phyloP scores from a whole-genome alignment of 2,329 filamentous ascomycete species.

The Aspergillus oerlinghausenensis region DNA sequence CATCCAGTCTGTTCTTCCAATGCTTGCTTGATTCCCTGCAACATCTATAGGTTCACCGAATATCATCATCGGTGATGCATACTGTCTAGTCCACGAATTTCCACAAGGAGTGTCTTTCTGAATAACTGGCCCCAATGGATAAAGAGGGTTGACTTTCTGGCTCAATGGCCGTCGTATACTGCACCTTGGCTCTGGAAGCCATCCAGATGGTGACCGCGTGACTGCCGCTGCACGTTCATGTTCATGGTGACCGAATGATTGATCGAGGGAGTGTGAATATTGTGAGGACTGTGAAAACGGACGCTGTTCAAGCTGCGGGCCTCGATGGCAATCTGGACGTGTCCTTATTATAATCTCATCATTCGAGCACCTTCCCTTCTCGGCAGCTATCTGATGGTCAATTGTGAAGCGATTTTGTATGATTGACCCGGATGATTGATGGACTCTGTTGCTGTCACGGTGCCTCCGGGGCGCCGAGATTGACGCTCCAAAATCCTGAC shows the following conservation, averaged over 20 bases:
- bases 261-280: neutral
- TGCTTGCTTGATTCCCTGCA: neutral
- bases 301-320: neutral
- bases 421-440: neutral
- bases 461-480: neutral
- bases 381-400: conserved; percentile 24
- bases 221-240: neutral
- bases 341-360: neutral
- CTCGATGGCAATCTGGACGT: neutral
- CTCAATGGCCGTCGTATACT: conserved; percentile 6
- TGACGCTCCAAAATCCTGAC: neutral
- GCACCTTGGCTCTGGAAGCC: conserved; percentile 13
- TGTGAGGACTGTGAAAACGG: neutral
- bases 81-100: neutral
- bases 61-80: conserved; percentile 4
- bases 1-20: conserved; percentile 10
- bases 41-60: conserved; percentile 15
- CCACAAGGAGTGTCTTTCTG: neutral
- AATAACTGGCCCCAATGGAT: neutral
- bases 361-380: conserved; percentile 11
- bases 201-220: conserved; percentile 8
- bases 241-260: neutral
- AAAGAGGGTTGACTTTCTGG: neutral
- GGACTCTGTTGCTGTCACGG: neutral
- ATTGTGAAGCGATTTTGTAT: conserved; percentile 19